Evolutionary conservation across 805 yeast genomes (phyloP).

Genomic region (Barnettozyma salicaria): DNA sequence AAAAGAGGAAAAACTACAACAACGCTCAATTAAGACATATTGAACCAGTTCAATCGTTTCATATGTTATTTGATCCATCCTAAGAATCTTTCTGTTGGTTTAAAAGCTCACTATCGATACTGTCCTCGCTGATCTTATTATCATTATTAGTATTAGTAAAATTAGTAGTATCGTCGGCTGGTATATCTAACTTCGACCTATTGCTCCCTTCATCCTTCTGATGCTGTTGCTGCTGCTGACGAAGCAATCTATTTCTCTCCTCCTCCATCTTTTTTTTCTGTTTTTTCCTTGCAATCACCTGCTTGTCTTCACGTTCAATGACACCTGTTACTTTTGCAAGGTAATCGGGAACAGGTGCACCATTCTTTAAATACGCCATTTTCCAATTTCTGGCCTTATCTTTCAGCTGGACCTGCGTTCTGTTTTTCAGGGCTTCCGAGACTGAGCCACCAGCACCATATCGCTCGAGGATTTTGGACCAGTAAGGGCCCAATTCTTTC

Average conservation of each 20-base stretch:
- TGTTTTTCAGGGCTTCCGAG: constrained; percentile 75
- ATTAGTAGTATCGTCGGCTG: too few relatives aligned
- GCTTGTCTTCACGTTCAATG: constrained; percentile 47
- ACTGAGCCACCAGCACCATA: constrained; percentile 92
- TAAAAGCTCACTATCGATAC: neutral
- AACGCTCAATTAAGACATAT: too few relatives aligned
- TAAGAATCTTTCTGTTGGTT: neutral
- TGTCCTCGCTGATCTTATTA: neutral
- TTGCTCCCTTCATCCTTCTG: neutral
- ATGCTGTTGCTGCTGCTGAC: neutral
- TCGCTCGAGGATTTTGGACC: constrained; percentile 87
- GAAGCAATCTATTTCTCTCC: constrained; percentile 5
- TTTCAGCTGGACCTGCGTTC: constrained; percentile 88
- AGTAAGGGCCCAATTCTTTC: constrained; percentile 78
- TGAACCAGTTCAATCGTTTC: too few relatives aligned
- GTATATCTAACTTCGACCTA: neutral
- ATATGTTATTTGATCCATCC: too few relatives aligned
- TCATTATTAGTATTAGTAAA: too few relatives aligned
- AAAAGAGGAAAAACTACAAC: neutral
- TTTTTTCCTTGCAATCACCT: constrained; percentile 27
- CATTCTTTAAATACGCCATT: constrained; percentile 71
- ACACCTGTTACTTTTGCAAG: constrained; percentile 85
- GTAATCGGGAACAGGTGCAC: constrained; percentile 73
- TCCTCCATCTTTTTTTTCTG: constrained; percentile 14
- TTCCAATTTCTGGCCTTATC: constrained; percentile 98